Percentiles rank a stretch among this genome's conserved stretches.
Evolutionary conservation across 345 rosid species (phyloP).

Genomic region (Chamaenerion angustifolium): DNA sequence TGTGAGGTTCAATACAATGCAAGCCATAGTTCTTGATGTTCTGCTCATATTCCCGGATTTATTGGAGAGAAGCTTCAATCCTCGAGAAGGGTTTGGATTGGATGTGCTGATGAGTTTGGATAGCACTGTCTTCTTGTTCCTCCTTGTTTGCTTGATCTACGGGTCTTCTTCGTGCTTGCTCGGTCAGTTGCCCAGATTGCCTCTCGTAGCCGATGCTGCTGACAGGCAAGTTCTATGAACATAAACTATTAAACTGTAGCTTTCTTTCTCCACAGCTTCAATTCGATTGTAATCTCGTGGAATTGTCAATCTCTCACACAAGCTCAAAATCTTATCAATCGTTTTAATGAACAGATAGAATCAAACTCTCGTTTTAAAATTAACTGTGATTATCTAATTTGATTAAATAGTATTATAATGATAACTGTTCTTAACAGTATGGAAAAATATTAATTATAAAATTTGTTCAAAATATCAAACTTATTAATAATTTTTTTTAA

Average conservation of each 20-base stretch:
- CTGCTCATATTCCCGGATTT: constrained; percentile 81
- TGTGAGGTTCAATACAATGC: constrained; percentile 97
- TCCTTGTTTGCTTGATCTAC: constrained; percentile 72
- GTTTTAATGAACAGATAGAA: not conserved
- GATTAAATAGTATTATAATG: too few relatives aligned
- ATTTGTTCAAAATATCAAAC: too few relatives aligned
- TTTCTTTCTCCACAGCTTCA: not conserved
- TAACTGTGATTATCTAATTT: too few relatives aligned
- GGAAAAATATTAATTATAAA: too few relatives aligned
- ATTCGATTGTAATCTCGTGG: not conserved
- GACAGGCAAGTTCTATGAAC: constrained; percentile 84
- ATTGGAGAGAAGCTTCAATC: constrained; percentile 77
- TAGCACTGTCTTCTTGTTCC: constrained; percentile 80
- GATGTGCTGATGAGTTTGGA: constrained; percentile 92
- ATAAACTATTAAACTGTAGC: not conserved
- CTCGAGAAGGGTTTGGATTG: constrained; percentile 62
- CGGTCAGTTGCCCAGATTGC: constrained; percentile 82
- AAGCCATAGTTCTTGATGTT: constrained; percentile 85
- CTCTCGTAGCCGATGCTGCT: constrained; percentile 96
- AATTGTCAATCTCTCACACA: too few relatives aligned
- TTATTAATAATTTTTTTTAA: too few relatives aligned
- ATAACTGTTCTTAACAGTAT: too few relatives aligned
- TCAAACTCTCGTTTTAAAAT: too few relatives aligned
- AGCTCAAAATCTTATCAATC: not conserved
- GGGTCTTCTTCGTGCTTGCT: constrained; percentile 78